Percentiles rank a stretch among this genome's conserved stretches.
Conservation (phyloP, 2,329 filamentous ascomycete genomes). For the Fusarium nodosum region DNA sequence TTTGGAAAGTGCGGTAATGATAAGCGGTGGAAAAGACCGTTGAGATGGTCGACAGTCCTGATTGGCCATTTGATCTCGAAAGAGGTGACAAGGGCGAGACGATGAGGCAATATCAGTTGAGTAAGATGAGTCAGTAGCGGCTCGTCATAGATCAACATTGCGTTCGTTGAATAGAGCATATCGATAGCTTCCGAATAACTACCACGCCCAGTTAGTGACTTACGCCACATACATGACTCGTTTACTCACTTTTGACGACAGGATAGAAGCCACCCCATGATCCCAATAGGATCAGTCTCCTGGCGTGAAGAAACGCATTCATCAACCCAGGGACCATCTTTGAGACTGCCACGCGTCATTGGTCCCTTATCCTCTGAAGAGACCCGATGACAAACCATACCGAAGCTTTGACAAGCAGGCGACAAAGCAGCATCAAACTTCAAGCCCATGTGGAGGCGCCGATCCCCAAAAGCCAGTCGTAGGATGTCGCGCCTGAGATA, state of each 20-base stretch:
- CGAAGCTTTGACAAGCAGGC: not conserved
- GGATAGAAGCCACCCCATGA: constrained; percentile 12
- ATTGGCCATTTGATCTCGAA: constrained; percentile 10
- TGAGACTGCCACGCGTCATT: not conserved
- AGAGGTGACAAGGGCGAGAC: not conserved
- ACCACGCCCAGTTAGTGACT: not conserved
- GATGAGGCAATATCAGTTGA: not conserved
- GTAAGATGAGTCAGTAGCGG: not conserved
- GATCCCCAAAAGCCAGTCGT: constrained; percentile 1
- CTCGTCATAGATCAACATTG: not conserved
- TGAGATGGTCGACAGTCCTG: not conserved
- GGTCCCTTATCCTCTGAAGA: not conserved
- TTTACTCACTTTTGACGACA: constrained; percentile 28
- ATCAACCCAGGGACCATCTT: not conserved
- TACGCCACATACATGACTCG: no score
- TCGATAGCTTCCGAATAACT: constrained; percentile 20
- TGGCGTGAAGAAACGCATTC: not conserved
- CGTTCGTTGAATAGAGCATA: constrained; percentile 13
- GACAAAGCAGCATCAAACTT: not conserved
- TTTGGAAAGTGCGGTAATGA: not conserved
- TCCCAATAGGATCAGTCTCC: not conserved
- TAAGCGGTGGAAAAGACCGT: not conserved
- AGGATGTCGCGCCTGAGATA: constrained; percentile 4
- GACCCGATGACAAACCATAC: not conserved
- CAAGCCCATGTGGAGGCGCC: constrained; percentile 1